phyloP scores from a whole-genome alignment of 164 flowering plant genomes.

The Vitis cinerea region DNA sequence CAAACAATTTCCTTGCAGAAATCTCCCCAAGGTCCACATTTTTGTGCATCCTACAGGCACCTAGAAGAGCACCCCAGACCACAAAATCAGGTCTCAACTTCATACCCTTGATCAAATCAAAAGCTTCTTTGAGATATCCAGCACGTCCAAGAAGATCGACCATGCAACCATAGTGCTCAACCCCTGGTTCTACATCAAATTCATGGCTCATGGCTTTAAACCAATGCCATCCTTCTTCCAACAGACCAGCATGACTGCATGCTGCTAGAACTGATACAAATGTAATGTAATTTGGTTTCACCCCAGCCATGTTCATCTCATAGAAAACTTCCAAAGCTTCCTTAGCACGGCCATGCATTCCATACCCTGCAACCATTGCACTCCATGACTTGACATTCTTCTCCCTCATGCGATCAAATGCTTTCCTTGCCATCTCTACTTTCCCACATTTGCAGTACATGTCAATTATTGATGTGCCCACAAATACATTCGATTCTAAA shows the following conservation, averaged over 20 bases:
- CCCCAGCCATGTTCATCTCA: conserved; percentile 49
- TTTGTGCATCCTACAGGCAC: conserved; percentile 75
- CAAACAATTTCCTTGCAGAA: conserved; percentile 63
- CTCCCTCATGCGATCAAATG: conserved; percentile 54
- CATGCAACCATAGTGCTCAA: conserved; percentile 87
- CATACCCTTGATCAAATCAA: conserved; percentile 62
- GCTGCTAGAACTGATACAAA: conserved; percentile 81
- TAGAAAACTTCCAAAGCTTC: conserved; percentile 68
- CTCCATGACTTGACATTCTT: conserved; percentile 88
- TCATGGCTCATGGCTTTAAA: conserved; percentile 57
- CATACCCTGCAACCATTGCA: conserved; percentile 84
- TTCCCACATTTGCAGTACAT: conserved; percentile 94
- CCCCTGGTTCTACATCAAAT: conserved; percentile 60
- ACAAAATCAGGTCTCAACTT: conserved; percentile 69
- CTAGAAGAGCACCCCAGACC: conserved; percentile 87
- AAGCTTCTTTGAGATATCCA: conserved; percentile 62
- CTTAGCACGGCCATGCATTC: conserved; percentile 71
- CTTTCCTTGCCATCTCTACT: conserved; percentile 59
- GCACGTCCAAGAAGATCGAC: conserved; percentile 89
- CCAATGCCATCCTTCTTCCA: conserved; percentile 78
- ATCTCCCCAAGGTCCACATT: conserved; percentile 83
- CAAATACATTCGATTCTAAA: conserved; percentile 53
- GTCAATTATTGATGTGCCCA: conserved; percentile 83
- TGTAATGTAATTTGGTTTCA: conserved; percentile 73
- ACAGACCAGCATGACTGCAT: conserved; percentile 80